These are phyloP conservation scores for Calocybe gangraenosa DNA, from an alignment of 768 basidiomycete genomes.

Conservation along the genomic window DNA sequence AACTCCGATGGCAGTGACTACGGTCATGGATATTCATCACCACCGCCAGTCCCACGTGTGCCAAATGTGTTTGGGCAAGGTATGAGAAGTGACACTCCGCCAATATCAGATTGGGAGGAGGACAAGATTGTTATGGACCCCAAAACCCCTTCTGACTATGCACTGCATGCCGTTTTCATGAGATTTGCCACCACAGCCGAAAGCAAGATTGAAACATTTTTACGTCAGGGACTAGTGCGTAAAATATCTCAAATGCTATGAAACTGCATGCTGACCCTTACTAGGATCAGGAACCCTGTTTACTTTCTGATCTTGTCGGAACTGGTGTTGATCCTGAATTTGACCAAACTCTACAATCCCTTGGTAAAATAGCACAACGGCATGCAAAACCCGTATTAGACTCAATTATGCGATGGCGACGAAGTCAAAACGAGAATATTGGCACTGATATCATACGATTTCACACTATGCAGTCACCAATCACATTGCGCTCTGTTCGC, in stretches of 20 bases:
- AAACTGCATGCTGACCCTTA: not conserved
- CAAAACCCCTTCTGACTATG: constrained; percentile 84
- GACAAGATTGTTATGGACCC: constrained; percentile 68
- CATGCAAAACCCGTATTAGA: constrained; percentile 83
- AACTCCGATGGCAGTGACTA: constrained; percentile 68
- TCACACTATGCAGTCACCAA: constrained; percentile 40
- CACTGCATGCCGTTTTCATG: constrained; percentile 83
- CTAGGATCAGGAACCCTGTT: constrained; percentile 62
- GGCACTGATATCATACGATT: constrained; percentile 44
- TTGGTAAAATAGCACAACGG: constrained; percentile 83
- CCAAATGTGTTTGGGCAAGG: constrained; percentile 54
- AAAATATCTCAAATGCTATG: not conserved
- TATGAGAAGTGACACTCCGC: constrained; percentile 48
- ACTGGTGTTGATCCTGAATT: constrained; percentile 71
- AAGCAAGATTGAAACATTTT: constrained; percentile 70
- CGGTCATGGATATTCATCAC: constrained; percentile 50
- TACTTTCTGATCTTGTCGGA: constrained; percentile 66
- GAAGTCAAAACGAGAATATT: constrained; percentile 65
- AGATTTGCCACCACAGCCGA: constrained; percentile 81
- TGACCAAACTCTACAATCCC: constrained; percentile 78
- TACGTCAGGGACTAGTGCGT: constrained; percentile 65
- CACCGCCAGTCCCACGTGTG: constrained; percentile 77
- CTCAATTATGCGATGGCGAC: constrained; percentile 83
- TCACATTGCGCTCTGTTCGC: constrained; percentile 29
- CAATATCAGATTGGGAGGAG: constrained; percentile 52